Conservation (phyloP, 2,329 filamentous ascomycete genomes). For the Dothistroma pini region DNA sequence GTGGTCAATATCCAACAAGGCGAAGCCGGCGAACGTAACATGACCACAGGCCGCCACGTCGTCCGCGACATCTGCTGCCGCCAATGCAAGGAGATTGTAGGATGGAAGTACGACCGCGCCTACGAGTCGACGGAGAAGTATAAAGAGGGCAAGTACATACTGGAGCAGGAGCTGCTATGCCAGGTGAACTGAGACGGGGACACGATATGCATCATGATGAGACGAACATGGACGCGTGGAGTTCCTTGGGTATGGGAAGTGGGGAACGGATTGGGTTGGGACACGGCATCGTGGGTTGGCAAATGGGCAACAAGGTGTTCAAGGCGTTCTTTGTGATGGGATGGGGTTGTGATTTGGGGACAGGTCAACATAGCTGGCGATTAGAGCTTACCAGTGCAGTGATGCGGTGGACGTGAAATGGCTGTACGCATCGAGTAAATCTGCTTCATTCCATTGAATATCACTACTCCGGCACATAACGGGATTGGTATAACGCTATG, state of each 20-base stretch:
- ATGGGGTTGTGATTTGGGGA: neutral
- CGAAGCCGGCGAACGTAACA: conserved; percentile 88
- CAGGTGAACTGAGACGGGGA: conserved; percentile 54
- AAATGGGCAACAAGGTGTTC: neutral
- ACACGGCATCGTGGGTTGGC: neutral
- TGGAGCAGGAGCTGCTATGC: conserved; percentile 86
- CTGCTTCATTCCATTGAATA: neutral
- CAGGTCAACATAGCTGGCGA: neutral
- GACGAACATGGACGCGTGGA: neutral
- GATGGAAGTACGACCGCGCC: conserved; percentile 99
- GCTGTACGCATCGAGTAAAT: neutral
- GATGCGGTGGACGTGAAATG: neutral
- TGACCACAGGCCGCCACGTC: conserved; percentile 94
- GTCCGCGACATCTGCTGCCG: conserved; percentile 90
- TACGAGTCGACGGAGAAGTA: conserved; percentile 92
- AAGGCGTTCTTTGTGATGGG: neutral
- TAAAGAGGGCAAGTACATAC: conserved; percentile 97
- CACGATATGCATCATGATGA: conserved; percentile 4
- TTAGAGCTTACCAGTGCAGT: neutral
- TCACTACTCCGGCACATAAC: conserved; percentile 19
- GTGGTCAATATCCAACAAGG: conserved; percentile 87
- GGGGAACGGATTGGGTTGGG: neutral
- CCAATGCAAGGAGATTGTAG: conserved; percentile 87
- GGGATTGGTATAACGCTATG: conserved; percentile 30
- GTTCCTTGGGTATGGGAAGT: neutral